phyloP scores from a whole-genome alignment of 108 stramenopile species.

The Pelagomonas calceolata region DNA sequence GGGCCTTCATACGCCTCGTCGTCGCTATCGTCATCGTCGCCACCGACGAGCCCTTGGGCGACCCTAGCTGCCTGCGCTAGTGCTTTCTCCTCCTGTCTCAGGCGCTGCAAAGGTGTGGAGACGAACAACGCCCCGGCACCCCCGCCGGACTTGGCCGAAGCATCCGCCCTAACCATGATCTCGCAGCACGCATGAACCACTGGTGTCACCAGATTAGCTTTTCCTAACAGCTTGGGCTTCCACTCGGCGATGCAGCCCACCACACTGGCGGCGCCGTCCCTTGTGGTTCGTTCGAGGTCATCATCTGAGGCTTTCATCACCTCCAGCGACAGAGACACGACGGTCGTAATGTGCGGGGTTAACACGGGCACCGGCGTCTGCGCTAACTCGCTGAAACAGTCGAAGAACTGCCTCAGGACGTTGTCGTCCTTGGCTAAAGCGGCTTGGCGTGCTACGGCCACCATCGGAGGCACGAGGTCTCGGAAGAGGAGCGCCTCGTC shows the following conservation, averaged over 20 bases:
- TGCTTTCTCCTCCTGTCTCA: conserved; percentile 45
- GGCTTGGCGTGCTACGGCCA: not conserved
- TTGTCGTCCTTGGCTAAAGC: not conserved
- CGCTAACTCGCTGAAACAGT: not conserved
- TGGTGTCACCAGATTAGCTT: conserved; percentile 45
- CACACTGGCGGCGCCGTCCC: conserved; percentile 76
- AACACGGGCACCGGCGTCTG: not conserved
- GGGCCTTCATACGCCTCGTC: conserved; percentile 62
- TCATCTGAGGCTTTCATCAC: conserved; percentile 53
- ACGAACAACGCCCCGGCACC: conserved; percentile 80
- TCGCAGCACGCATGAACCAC: conserved; percentile 68
- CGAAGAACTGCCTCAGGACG: not conserved
- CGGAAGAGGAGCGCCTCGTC: conserved; percentile 25
- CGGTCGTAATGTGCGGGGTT: conserved; percentile 35
- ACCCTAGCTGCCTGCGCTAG: not conserved
- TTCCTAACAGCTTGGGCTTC: conserved; percentile 80
- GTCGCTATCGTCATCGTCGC: conserved; percentile 56
- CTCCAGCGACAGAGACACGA: conserved; percentile 61
- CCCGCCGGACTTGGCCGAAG: conserved; percentile 34
- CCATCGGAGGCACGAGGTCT: conserved; percentile 22
- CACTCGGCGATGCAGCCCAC: conserved; percentile 79
- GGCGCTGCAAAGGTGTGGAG: conserved; percentile 70
- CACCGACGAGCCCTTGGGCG: not conserved
- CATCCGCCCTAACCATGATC: conserved; percentile 58
- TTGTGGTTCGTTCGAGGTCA: conserved; percentile 63